Evolutionary conservation across 305 asterid genomes (phyloP), one percentile per base, ranked within the genome.

Genomic region (Rubia balearica): DNA sequence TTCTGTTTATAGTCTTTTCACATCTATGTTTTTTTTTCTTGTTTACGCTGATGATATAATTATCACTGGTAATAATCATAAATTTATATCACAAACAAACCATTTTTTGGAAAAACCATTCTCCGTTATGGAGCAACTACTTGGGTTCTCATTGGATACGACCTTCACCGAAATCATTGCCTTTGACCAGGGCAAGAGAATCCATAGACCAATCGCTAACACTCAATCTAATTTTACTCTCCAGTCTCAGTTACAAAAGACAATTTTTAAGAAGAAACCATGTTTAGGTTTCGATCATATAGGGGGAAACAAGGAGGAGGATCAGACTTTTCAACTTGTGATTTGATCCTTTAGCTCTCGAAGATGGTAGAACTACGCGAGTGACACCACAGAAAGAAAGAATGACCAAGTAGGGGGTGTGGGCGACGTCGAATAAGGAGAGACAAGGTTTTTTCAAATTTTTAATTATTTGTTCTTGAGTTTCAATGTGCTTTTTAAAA

Each of bases 251-350:
- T 81, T 80, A 43, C 74, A 38, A 69, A 88, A 80, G 78, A 90
- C 89, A 73, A 81, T 82, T 68, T 81, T 76, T 48, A 86, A 84
- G 69, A 78, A 78, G 74, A 81, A 82, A 49, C 68, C 86, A 59
- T 81, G 87, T 66, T 77, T 75, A 38, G 91, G 88, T 87, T 77
- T 90, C 69, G 96, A 91, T 64, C 96, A 89, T 76, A n/a, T 81
- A n/a, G n/a, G n/a, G 14, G 89, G 98, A 96, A 93, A 93, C 80
- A 84, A 84, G 78, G 81, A 94, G 24, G 92, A 90, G 82, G 98
- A 93, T 75, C 86, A 80, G 85, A 75, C 87, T 48, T 76, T 93
- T 7, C 89, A 90, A 78, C 80, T 92, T 67, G 70, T 83, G 75
- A 86, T 93, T 49, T 81, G 79, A 79, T 80, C 87, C 66, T 88